These are phyloP conservation scores for Bjerkandera adusta DNA, from an alignment of 1,284 basidiomycete species.

Conservation along the genomic window DNA sequence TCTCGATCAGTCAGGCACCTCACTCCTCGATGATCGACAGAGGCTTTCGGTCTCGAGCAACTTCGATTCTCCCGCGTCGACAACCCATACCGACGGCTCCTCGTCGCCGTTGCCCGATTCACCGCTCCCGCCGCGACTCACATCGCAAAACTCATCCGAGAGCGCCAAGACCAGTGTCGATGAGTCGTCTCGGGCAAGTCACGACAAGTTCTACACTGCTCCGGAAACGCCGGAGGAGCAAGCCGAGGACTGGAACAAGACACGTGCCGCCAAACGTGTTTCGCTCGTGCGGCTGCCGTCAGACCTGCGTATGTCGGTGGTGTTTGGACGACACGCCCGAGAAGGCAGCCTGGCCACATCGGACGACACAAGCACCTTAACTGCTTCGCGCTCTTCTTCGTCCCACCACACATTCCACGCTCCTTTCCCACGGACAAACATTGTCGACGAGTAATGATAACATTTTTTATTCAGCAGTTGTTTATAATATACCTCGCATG, in stretches of 20 bases:
- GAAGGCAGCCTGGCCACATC: conserved; percentile 12
- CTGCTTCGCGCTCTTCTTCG: conserved; percentile 3
- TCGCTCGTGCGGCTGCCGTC: conserved; percentile 74
- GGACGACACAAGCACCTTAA: conserved; percentile 11
- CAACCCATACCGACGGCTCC: conserved; percentile 18
- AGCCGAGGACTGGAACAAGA: conserved; percentile 84
- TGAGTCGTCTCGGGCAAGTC: conserved; percentile 22
- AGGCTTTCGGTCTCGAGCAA: conserved; percentile 33
- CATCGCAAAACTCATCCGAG: conserved; percentile 23
- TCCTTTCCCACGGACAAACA: conserved; percentile 10
- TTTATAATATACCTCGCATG: conserved; percentile 4
- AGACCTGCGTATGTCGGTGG: conserved; percentile 40
- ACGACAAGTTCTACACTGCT: conserved; percentile 46
- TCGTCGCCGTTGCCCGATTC: conserved; percentile 22
- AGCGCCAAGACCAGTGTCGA: conserved; percentile 19
- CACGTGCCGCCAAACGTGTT: conserved; percentile 79
- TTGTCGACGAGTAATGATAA: conserved; percentile 8
- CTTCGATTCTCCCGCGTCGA: conserved; percentile 36
- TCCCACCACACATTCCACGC: conserved; percentile 6
- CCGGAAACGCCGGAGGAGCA: conserved; percentile 52
- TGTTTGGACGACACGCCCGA: conserved; percentile 29
- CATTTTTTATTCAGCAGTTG: conserved; percentile 11
- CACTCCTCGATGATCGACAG: conserved; percentile 18
- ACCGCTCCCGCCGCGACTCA: conserved; percentile 20
- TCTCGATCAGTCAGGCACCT: conserved; percentile 39